Percentiles rank a stretch among this genome's conserved stretches.
Evolutionary conservation across 805 yeast species (phyloP).

Genomic region (Metschnikowia kofuensis): DNA sequence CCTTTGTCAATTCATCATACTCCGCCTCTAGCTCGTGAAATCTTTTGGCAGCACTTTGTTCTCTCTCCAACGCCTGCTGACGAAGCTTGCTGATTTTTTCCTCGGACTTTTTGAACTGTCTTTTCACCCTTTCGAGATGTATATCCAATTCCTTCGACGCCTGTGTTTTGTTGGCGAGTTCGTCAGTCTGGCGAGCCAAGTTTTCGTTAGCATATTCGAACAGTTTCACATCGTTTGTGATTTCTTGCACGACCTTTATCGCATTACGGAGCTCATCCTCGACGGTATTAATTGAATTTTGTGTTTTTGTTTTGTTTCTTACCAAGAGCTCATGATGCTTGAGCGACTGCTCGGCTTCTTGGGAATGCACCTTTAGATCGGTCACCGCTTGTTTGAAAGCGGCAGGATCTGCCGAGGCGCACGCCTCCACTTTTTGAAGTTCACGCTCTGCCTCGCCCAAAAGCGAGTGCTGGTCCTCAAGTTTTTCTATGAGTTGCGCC

Average conservation of each 20-base stretch:
- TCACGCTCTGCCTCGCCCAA: conserved; percentile 56
- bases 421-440: conserved; percentile 56
- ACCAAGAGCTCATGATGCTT: conserved; percentile 40
- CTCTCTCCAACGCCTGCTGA: conserved; percentile 45
- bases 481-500: conserved; percentile 49
- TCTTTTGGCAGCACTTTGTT: conserved; percentile 38
- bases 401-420: conserved; percentile 59
- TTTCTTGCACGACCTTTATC: conserved; percentile 50
- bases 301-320: conserved; percentile 50
- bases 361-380: conserved; percentile 48
- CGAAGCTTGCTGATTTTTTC: conserved; percentile 47
- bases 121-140: conserved; percentile 44
- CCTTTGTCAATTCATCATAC: conserved; percentile 48
- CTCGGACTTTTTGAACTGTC: conserved; percentile 47
- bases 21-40: conserved; percentile 43
- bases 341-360: conserved; percentile 27
- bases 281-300: conserved; percentile 52
- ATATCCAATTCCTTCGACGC: conserved; percentile 41
- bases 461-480: conserved; percentile 60
- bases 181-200: conserved; percentile 28
- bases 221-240: conserved; percentile 43
- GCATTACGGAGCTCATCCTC: conserved; percentile 41
- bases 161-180: conserved; percentile 35
- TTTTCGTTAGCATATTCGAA: conserved; percentile 41
- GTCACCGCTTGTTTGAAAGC: conserved; percentile 50